Evolutionary conservation across 2,329 filamentous ascomycete genomes (phyloP).

Genomic region (Diaporthe batatas): DNA sequence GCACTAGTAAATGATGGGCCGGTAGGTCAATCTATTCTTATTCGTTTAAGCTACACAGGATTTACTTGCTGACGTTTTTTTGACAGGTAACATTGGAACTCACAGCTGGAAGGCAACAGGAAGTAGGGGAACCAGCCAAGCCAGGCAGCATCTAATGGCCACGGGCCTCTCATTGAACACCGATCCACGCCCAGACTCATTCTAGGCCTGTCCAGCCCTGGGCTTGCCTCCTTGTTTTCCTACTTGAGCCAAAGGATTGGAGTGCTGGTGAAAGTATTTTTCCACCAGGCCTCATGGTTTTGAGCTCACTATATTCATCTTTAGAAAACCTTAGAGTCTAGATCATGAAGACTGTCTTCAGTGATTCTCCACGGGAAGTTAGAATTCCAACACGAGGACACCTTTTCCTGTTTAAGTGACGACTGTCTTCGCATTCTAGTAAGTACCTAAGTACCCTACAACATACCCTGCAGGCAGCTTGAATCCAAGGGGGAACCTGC

Average conservation of each 20-base stretch:
- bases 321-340: background rate
- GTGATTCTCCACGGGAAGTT: background rate
- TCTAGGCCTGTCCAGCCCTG: too few relatives aligned
- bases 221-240: background rate
- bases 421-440: background rate
- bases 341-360: background rate
- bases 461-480: background rate
- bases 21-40: conserved; percentile 54
- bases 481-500: too few relatives aligned
- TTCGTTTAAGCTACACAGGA: background rate
- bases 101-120: conserved; percentile 35
- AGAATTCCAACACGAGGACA: background rate
- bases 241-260: background rate
- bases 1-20: conserved; percentile 88
- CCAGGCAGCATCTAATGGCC: conserved; percentile 8
- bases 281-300: background rate
- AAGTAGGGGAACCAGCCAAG: conserved; percentile 18
- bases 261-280: too few relatives aligned
- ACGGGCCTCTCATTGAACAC: background rate
- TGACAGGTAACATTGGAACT: conserved; percentile 54
- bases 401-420: too few relatives aligned
- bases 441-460: too few relatives aligned
- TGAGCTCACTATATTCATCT: background rate
- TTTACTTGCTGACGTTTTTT: conserved; percentile 29
- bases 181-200: too few relatives aligned